Base-by-base conservation (phyloP, 108 stramenopile species). In the Cyclotella choctawhatcheeana region DNA sequence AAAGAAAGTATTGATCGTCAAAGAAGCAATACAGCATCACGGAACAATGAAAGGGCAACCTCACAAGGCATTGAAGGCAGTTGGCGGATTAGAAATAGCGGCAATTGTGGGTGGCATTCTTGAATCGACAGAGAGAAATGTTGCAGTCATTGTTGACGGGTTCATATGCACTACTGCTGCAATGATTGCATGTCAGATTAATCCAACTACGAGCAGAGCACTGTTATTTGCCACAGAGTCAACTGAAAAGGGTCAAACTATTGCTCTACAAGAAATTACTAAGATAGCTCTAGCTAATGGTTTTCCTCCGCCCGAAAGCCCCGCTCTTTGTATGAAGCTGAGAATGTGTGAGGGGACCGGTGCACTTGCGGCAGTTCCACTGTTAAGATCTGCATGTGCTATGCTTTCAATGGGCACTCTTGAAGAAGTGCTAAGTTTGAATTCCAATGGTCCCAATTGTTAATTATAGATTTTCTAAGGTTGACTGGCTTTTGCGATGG, bases 71-170 rank as follows among this genome's bases (percentile, higher is more conserved):
- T 67, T 90, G 8, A 33, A 68, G 8, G 67, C 68, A 12, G 69
- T 94, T 7, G 93, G 93, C 7, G 93, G 93, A 16, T 79, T 87
- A 32, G 93, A 94, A 68, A 88, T 94, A 52, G 87, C 86, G 5
- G 85, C 93, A 21, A 74, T 94, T 50, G 87, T 89, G 30, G 93
- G 93, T 2, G 90, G 88, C 0, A 86, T 90, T 54, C 32, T 89
- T 18, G 85, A 88, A 63, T 74, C 83, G 17, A 67, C 81, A 0
- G 64, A 81, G 18, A 72, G 65, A 48, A 64, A 86, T 67, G 61
- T 92, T 24, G 69, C 89, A n/a, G 67, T 91, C 12, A 55, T 94
- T 32, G 84, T 92, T 4, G 93, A 94, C 75, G 93, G 93, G 0
- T 91, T 89, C 75, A 92, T 94, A 65, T 88, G 82, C 8, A 84